Evolutionary conservation across 495 filamentous ascomycete genomes (phyloP).

Genomic region (Arthonia radiata): DNA sequence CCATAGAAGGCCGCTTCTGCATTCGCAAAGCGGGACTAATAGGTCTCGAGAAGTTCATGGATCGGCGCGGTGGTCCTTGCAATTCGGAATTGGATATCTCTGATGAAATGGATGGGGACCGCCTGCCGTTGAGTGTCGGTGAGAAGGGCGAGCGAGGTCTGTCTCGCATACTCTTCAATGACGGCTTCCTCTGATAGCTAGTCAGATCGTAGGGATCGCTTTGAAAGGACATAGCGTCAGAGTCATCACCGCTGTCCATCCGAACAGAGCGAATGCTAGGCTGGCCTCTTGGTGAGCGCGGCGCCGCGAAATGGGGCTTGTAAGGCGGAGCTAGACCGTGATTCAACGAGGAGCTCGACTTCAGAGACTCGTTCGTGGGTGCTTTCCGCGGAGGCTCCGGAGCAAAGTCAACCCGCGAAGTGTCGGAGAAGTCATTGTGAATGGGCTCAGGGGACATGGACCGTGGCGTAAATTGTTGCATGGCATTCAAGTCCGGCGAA

Average conservation of each 20-base stretch:
- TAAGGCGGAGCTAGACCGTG: too few relatives aligned
- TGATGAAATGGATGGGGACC: constrained; percentile 65
- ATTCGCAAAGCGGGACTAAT: constrained; percentile 36
- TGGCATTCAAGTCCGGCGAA: too few relatives aligned
- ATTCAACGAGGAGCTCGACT: too few relatives aligned
- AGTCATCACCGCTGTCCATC: constrained; percentile 38
- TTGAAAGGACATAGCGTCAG: constrained; percentile 11
- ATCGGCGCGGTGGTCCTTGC: constrained; percentile 39
- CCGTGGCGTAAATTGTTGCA: too few relatives aligned
- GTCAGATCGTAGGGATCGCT: constrained; percentile 10
- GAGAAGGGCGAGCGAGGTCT: constrained; percentile 38
- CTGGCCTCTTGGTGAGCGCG: constrained; percentile 20
- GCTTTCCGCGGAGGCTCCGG: too few relatives aligned
- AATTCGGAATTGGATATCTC: constrained; percentile 39
- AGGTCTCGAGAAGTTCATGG: constrained; percentile 85
- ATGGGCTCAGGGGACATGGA: too few relatives aligned
- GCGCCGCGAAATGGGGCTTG: too few relatives aligned
- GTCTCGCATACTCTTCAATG: constrained; percentile 37
- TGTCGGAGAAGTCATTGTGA: too few relatives aligned
- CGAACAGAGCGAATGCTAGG: constrained; percentile 30
- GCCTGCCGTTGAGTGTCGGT: constrained; percentile 26
- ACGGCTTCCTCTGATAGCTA: constrained; percentile 31
- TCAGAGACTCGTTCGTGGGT: too few relatives aligned
- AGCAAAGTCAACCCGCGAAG: too few relatives aligned
- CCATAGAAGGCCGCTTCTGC: constrained; percentile 13